Percentiles rank a stretch among this genome's conserved stretches.
phyloP scores from a whole-genome alignment of 2,329 filamentous ascomycete species.

The Balansia obtecta region DNA sequence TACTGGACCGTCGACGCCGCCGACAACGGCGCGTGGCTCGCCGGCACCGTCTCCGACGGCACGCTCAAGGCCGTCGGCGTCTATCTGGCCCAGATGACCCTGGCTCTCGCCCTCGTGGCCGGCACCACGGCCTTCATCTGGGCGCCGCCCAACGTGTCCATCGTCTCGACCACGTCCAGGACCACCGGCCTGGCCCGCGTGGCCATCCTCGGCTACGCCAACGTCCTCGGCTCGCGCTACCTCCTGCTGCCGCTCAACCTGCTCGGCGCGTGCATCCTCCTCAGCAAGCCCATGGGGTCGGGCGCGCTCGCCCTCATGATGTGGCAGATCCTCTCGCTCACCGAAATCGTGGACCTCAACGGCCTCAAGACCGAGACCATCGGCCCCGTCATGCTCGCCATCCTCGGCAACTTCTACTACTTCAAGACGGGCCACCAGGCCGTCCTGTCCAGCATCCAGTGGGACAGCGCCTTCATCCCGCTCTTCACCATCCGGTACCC shows the following conservation, averaged over 20 bases:
- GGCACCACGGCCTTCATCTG: conserved; percentile 78
- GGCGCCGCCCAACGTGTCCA: conserved; percentile 72
- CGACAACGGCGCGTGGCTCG: conserved; percentile 74
- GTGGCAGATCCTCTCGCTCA: conserved; percentile 78
- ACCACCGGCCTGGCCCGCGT: conserved; percentile 42
- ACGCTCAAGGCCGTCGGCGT: conserved; percentile 63
- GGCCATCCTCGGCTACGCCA: conserved; percentile 80
- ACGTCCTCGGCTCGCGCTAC: conserved; percentile 84
- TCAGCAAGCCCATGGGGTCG: conserved; percentile 90
- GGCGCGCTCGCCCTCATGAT: conserved; percentile 71
- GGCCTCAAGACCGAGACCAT: conserved; percentile 55
- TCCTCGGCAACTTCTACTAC: conserved; percentile 89
- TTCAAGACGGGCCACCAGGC: conserved; percentile 98
- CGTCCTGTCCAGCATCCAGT: conserved; percentile 76
- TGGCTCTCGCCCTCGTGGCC: conserved; percentile 70
- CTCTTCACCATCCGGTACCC: conserved; percentile 75
- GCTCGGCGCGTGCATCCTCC: conserved; percentile 60
- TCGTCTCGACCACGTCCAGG: conserved; percentile 40
- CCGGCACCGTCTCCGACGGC: conserved; percentile 37
- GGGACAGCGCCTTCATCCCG: conserved; percentile 90
- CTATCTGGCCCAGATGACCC: conserved; percentile 65
- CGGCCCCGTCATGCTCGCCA: conserved; percentile 69
- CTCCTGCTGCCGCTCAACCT: conserved; percentile 73
- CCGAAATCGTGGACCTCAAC: conserved; percentile 51
- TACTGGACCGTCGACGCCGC: conserved; percentile 89